A percentile compares a stretch with the other conserved stretches of the same genome.
Evolutionary conservation across 2,329 filamentous ascomycete genomes (phyloP).

Genomic region (Tolypocladium guangdongense): DNA sequence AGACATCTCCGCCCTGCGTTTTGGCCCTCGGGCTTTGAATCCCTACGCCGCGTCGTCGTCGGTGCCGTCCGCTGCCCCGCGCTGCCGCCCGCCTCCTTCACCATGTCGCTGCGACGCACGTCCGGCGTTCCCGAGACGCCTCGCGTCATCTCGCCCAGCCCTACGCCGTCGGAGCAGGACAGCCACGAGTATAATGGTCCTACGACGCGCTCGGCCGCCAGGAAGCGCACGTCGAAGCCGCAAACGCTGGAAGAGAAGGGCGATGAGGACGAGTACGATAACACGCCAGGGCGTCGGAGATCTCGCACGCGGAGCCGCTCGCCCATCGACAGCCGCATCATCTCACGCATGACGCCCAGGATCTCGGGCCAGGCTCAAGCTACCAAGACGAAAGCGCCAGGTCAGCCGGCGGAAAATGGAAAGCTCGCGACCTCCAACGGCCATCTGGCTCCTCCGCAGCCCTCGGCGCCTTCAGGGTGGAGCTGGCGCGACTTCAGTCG

Average conservation of each 20-base stretch:
- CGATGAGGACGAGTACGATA: slow-evolving; percentile 37
- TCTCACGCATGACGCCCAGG: slow-evolving; percentile 41
- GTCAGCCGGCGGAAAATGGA: slow-evolving; percentile 20
- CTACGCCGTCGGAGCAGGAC: slow-evolving; percentile 38
- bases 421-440: slow-evolving; percentile 39
- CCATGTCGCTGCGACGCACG: slow-evolving; percentile 41
- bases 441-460: slow-evolving; percentile 58
- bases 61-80: slow-evolving; percentile 45
- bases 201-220: slow-evolving; percentile 62
- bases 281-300: slow-evolving; percentile 40
- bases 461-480: slow-evolving; percentile 48
- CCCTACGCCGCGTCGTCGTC: slow-evolving; percentile 38
- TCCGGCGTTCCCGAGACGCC: slow-evolving; percentile 62
- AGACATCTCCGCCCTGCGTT: slow-evolving; percentile 34
- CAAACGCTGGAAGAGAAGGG: slow-evolving; percentile 48
- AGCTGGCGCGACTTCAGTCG: slow-evolving; percentile 83
- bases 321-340: slow-evolving; percentile 42
- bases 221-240: slow-evolving; percentile 44
- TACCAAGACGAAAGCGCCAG: slow-evolving; percentile 12
- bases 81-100: slow-evolving; percentile 48
- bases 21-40: slow-evolving; percentile 37
- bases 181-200: slow-evolving; percentile 51
- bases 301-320: slow-evolving; percentile 64
- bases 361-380: slow-evolving; percentile 28
- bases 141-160: slow-evolving; percentile 82